A percentile compares a stretch with the other conserved stretches of the same genome.
These are phyloP conservation scores for Microsporum ferrugineum DNA, from an alignment of 2,329 filamentous ascomycete genomes.

Conservation along the genomic window DNA sequence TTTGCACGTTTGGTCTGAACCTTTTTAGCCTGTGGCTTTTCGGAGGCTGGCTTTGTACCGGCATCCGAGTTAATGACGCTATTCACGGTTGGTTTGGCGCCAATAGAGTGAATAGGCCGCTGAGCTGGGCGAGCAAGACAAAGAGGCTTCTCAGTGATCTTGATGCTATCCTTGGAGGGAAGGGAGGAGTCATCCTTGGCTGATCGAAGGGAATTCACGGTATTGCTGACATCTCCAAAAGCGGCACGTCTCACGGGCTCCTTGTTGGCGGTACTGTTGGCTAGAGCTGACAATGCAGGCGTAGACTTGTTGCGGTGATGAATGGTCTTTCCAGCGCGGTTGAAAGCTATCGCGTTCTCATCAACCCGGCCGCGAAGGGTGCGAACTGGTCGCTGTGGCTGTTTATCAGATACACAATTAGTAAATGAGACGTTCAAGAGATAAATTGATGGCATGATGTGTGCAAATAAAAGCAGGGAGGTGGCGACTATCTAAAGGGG, in stretches of 20 bases:
- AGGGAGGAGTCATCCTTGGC: conserved; percentile 48
- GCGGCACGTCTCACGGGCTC: conserved; percentile 61
- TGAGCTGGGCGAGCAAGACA: conserved; percentile 50
- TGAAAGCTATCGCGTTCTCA: conserved; percentile 52
- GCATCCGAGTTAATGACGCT: background rate
- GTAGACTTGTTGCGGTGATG: conserved; percentile 77
- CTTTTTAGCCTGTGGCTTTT: conserved; percentile 28
- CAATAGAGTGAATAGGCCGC: conserved; percentile 33
- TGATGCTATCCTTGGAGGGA: conserved; percentile 35
- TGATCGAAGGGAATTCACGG: conserved; percentile 25
- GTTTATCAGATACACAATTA: conserved; percentile 15
- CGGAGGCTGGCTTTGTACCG: conserved; percentile 21
- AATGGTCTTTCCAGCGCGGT: conserved; percentile 45
- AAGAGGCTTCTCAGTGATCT: conserved; percentile 27
- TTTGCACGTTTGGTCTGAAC: conserved; percentile 42
- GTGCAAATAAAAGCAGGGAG: conserved; percentile 13
- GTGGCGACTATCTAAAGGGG: conserved; percentile 14
- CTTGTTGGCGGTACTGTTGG: conserved; percentile 39
- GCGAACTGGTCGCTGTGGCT: conserved; percentile 60
- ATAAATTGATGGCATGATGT: background rate
- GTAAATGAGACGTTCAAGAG: background rate
- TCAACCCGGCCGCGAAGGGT: conserved; percentile 50
- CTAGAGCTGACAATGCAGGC: conserved; percentile 46
- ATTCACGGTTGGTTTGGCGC: background rate
- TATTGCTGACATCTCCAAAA: conserved; percentile 75